These are phyloP conservation scores for Sporothrix brasiliensis DNA, from an alignment of 2,329 filamentous ascomycete species.

Conservation along the genomic window DNA sequence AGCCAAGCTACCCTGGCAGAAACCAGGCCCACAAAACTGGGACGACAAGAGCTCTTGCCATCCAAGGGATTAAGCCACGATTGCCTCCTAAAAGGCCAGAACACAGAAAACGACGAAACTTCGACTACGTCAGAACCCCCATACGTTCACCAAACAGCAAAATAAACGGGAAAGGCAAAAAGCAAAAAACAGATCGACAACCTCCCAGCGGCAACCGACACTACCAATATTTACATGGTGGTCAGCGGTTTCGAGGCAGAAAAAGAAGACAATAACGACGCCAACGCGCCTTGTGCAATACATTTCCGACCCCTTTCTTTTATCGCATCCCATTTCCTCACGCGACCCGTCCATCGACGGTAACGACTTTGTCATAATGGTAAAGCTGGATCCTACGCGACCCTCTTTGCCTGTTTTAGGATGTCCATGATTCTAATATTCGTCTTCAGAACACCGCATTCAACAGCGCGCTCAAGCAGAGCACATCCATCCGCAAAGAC, in stretches of 20 bases:
- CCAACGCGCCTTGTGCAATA: background rate
- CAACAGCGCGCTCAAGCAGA: conserved; percentile 85
- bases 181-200: background rate
- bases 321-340: background rate
- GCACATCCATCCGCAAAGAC: conserved; percentile 76
- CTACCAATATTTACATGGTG: background rate
- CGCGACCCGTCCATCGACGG: background rate
- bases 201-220: background rate
- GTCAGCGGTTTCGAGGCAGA: no score
- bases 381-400: background rate
- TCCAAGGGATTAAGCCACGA: conserved; percentile 21
- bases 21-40: background rate
- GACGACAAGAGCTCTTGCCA: background rate
- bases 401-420: background rate
- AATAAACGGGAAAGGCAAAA: no score
- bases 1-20: conserved; percentile 5
- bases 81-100: conserved; percentile 20
- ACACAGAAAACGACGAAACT: conserved; percentile 13
- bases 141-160: background rate
- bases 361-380: background rate
- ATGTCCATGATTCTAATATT: background rate
- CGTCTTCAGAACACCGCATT: conserved; percentile 72
- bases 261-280: no score
- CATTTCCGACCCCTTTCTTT: background rate
- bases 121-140: conserved; percentile 20